phyloP scores from a whole-genome alignment of 73 alveolate genomes.

The Halteria grandinella region DNA sequence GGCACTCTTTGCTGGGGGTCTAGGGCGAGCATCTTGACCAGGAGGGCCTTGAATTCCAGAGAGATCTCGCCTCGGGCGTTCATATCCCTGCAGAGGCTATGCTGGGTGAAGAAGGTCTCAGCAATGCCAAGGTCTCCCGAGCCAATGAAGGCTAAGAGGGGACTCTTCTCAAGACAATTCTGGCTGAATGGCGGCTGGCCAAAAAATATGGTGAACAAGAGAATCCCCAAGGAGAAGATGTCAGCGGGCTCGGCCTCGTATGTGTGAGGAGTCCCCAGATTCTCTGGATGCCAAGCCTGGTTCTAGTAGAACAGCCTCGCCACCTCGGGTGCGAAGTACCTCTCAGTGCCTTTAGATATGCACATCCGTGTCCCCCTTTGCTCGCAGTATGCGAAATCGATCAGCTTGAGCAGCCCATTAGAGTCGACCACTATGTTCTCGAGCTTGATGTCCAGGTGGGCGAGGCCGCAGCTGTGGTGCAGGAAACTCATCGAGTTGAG shows the following conservation, averaged over 20 bases:
- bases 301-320: no score
- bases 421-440: conserved; percentile 31
- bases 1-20: conserved; percentile 4
- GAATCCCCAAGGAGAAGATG: conserved; percentile 23
- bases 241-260: conserved; percentile 34
- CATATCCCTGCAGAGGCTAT: not conserved
- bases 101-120: not conserved
- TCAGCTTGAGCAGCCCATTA: not conserved
- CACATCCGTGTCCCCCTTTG: not conserved
- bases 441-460: conserved; percentile 36
- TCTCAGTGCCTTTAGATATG: conserved; percentile 11
- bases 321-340: conserved; percentile 43
- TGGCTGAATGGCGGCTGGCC: conserved; percentile 8
- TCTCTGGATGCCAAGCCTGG: no score
- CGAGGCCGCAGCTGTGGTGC: conserved; percentile 1
- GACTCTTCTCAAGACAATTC: not conserved
- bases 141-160: not conserved
- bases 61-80: conserved; percentile 11
- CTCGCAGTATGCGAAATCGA: conserved; percentile 44
- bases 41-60: conserved; percentile 1
- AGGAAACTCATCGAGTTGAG: conserved; percentile 9
- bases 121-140: not conserved
- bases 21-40: not conserved
- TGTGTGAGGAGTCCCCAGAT: no score
- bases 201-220: conserved; percentile 23